Base-by-base conservation (phyloP, 306 rosid genomes). In the Sophora flavescens region DNA sequence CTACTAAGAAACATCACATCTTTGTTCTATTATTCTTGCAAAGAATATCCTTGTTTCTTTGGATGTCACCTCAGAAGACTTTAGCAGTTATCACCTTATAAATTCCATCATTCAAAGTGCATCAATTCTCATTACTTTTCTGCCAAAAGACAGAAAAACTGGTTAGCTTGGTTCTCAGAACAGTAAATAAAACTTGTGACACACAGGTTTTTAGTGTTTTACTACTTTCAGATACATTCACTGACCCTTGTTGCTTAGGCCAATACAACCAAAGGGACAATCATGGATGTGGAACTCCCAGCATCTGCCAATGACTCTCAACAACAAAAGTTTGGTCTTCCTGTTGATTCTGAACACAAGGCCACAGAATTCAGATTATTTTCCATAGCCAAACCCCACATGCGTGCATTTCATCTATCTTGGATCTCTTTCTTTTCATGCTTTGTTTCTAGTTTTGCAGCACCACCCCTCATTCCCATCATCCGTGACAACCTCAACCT, bases 401-500 rank as follows among this genome's bases (percentile, higher is more conserved):
- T 91, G 98, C 75, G 93, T 2, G 90, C 98, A 2, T 94, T 94
- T 16, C 98, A 94, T 61, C 83, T 89, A 2, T 92, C 98, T 0
- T 94, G 97, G 98, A 7, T 90, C 57, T 90, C 97, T 7, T 95
- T 92, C 91, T 88, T 92, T 32, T 6, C 91, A 4, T 90, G 98
- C 41, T 94, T 94, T 38, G 89, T 94, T 8, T 94, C 97, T 4
- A 85, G 85, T 74, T 94, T 91, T 41, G 98, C 97, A 0, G 93
- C 89, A 0, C 87, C 97, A 5, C 98, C 98, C 3, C 93, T 94
- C 0, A 33, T 94, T 2, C 98, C 97, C 2, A 59, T 94, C 32
- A 91, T 94, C 18, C 89, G 97, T 0, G 98, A 94, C 84, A 86
- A 90, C 86, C 98, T 94, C 63, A 84, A 91, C 63, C 89, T 94